These are phyloP conservation scores for Wickerhamomyces sydowiorum DNA, from an alignment of 805 yeast genomes.

Conservation along the genomic window DNA sequence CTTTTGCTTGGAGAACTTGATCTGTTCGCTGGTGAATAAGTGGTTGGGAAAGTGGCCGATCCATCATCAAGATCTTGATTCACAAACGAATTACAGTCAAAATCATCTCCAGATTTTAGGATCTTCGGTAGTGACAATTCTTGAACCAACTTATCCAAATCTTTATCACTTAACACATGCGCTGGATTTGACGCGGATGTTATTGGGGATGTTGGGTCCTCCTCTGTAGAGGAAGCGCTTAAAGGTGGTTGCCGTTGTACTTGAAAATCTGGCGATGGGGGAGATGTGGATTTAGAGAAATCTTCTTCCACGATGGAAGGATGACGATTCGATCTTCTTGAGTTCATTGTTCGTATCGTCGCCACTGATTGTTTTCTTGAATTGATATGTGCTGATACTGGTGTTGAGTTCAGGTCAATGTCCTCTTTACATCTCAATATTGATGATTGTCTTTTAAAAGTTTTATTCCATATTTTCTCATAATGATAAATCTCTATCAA, in stretches of 20 bases:
- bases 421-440: conserved; percentile 26
- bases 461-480: conserved; percentile 35
- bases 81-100: conserved; percentile 17
- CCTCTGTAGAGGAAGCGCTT: background rate
- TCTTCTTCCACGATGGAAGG: conserved; percentile 15
- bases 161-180: background rate
- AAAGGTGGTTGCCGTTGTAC: background rate
- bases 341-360: conserved; percentile 13
- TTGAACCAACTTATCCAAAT: background rate
- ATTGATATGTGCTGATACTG: background rate
- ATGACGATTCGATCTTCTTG: conserved; percentile 11
- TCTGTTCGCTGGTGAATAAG: too few species aligned
- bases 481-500: conserved; percentile 39
- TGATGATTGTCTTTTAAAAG: conserved; percentile 26
- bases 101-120: conserved; percentile 11
- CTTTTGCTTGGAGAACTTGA: background rate
- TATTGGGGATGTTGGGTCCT: background rate
- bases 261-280: conserved; percentile 4
- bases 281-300: too few species aligned
- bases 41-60: background rate
- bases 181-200: background rate
- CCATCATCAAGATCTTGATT: conserved; percentile 2
- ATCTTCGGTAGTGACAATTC: conserved; percentile 9
- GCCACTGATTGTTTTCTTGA: conserved; percentile 16
- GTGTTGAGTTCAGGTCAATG: background rate